phyloP scores from a whole-genome alignment of 352 stramenopile species.

The Achlya hypogyna region DNA sequence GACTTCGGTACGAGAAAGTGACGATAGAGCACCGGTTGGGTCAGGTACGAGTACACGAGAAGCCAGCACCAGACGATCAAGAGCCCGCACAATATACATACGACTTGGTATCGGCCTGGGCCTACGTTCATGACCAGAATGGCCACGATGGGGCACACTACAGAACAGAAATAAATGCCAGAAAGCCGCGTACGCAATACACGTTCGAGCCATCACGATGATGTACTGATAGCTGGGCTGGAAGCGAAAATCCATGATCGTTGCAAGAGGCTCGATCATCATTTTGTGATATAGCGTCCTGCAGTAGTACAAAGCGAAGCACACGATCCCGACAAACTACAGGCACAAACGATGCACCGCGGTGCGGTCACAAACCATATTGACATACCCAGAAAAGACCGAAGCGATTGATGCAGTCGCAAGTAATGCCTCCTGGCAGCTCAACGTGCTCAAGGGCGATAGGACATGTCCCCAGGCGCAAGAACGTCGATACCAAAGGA shows the following conservation, averaged over 20 bases:
- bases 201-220: slow-evolving; percentile 6
- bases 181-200: background rate
- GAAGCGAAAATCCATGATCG: slow-evolving; percentile 17
- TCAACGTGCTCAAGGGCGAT: slow-evolving; percentile 1
- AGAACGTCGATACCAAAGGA: background rate
- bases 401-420: slow-evolving; percentile 6
- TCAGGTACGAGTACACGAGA: slow-evolving; percentile 13
- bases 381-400: background rate
- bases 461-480: slow-evolving; percentile 4
- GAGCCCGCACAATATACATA: background rate
- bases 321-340: background rate
- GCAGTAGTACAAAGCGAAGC: background rate
- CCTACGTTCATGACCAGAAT: slow-evolving; percentile 3
- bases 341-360: background rate
- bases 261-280: slow-evolving; percentile 3
- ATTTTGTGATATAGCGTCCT: slow-evolving; percentile 14
- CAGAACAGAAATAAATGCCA: background rate
- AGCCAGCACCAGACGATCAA: background rate
- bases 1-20: too few relatives aligned
- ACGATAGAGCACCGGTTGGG: slow-evolving; percentile 3
- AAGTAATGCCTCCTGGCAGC: background rate
- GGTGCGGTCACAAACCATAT: background rate
- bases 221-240: slow-evolving; percentile 11
- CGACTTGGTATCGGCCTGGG: background rate
- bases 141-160: slow-evolving; percentile 6